Evolutionary conservation across 768 basidiomycete species (phyloP).

Genomic region (Tulasnella calospora): DNA sequence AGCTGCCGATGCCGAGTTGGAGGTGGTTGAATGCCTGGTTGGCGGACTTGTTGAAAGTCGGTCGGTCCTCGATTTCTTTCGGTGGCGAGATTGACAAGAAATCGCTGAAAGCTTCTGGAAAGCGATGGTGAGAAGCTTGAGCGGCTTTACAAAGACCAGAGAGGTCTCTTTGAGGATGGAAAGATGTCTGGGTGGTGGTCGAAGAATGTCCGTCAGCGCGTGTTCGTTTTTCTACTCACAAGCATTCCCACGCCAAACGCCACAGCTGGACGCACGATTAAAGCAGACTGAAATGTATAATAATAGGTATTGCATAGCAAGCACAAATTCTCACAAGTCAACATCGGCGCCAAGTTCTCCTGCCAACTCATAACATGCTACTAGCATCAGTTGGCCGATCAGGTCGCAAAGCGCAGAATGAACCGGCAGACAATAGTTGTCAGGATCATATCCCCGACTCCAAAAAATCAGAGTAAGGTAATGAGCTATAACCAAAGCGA

Average conservation of each 20-base stretch:
- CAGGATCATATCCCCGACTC: slow-evolving; percentile 74
- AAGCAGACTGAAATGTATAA: background rate
- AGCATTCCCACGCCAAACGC: background rate
- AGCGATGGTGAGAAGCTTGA: background rate
- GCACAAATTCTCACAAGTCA: background rate
- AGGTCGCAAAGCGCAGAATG: slow-evolving; percentile 88
- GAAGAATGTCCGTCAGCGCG: slow-evolving; percentile 7
- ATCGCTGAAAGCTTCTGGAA: background rate
- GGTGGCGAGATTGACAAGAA: background rate
- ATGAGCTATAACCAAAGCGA: slow-evolving; percentile 65
- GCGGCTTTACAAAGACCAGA: background rate
- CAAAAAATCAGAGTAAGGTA: slow-evolving; percentile 70
- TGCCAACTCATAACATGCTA: slow-evolving; percentile 66
- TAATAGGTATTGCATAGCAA: background rate
- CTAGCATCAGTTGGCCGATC: slow-evolving; percentile 73
- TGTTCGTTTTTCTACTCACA: slow-evolving; percentile 2
- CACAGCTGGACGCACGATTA: background rate
- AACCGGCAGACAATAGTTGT: slow-evolving; percentile 89
- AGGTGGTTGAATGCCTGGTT: background rate
- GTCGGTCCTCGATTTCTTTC: background rate
- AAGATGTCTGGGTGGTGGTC: slow-evolving; percentile 5
- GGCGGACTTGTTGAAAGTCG: background rate
- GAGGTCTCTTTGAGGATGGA: background rate
- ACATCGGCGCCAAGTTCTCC: slow-evolving; percentile 43
- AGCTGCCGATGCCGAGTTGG: background rate